Percentiles rank a stretch among this genome's conserved stretches.
These are phyloP conservation scores for Chrysanthemum seticuspe DNA, from an alignment of 129 eudicot genomes.

Conservation along the genomic window DNA sequence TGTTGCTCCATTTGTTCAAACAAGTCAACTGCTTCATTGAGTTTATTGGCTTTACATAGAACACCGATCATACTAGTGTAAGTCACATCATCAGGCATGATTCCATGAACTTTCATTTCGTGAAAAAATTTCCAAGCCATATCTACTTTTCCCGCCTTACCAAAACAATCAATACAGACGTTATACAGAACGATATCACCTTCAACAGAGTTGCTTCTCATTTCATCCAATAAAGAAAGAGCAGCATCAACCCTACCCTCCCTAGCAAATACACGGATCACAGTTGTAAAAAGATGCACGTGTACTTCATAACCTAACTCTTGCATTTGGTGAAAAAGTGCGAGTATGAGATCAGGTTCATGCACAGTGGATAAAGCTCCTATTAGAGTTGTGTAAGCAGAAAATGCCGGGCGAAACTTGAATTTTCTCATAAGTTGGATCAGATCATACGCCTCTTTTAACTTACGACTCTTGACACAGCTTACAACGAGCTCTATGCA, in stretches of 20 bases:
- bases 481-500: conserved; percentile 60
- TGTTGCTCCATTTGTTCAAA: conserved; percentile 75
- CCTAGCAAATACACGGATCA: conserved; percentile 73
- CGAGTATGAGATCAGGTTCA: conserved; percentile 68
- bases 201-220: conserved; percentile 65
- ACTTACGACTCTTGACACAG: conserved; percentile 59
- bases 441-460: conserved; percentile 61
- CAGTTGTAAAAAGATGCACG: conserved; percentile 81
- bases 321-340: conserved; percentile 84
- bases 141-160: conserved; percentile 87
- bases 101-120: conserved; percentile 67
- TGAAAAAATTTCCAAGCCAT: conserved; percentile 99
- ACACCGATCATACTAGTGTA: conserved; percentile 95
- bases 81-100: conserved; percentile 80
- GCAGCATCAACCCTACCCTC: conserved; percentile 69
- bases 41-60: conserved; percentile 70
- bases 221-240: conserved; percentile 72
- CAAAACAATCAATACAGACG: conserved; percentile 91
- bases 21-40: conserved; percentile 71
- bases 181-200: conserved; percentile 86
- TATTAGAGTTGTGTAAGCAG: conserved; percentile 85
- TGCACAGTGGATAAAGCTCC: conserved; percentile 65
- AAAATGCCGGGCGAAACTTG: conserved; percentile 83
- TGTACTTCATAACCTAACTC: conserved; percentile 85
- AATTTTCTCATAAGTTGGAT: conserved; percentile 87